Evolutionary conservation across 2,329 filamentous ascomycete species (phyloP).

Genomic region (Colletotrichum agaves): DNA sequence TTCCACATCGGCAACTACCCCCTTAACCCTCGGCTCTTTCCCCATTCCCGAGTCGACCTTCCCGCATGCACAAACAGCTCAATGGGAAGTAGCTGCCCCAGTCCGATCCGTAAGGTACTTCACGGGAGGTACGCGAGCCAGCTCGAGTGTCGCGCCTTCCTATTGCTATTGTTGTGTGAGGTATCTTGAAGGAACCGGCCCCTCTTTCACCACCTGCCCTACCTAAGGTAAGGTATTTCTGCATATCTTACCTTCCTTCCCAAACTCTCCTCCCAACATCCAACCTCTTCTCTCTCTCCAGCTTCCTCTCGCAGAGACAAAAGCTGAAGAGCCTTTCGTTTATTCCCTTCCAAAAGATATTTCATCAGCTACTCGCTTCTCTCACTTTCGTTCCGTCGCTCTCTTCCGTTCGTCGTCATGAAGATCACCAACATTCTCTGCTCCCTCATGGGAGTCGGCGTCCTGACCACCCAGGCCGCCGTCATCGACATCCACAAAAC

Average conservation of each 20-base stretch:
- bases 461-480: slow-evolving; percentile 7
- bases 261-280: background rate
- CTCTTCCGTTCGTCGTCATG: slow-evolving; percentile 15
- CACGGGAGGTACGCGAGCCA: too few relatives aligned
- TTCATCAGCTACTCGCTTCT: slow-evolving; percentile 20
- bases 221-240: background rate
- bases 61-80: background rate
- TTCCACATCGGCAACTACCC: background rate
- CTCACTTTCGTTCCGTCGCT: slow-evolving; percentile 3
- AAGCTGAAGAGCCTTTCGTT: background rate
- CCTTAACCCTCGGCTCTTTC: background rate
- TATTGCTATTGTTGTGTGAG: too few relatives aligned
- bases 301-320: background rate
- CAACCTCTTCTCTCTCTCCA: background rate
- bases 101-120: too few relatives aligned
- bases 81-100: background rate
- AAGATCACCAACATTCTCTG: slow-evolving; percentile 20
- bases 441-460: slow-evolving; percentile 19
- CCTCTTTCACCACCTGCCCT: background rate
- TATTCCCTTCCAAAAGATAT: background rate
- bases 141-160: too few relatives aligned
- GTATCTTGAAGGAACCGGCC: background rate
- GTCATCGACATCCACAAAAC: slow-evolving; percentile 19
- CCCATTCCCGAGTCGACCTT: background rate
- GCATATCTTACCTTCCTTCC: background rate